Evolutionary conservation across 2,329 filamentous ascomycete species (phyloP).

Genomic region (Scedosporium boydii): DNA sequence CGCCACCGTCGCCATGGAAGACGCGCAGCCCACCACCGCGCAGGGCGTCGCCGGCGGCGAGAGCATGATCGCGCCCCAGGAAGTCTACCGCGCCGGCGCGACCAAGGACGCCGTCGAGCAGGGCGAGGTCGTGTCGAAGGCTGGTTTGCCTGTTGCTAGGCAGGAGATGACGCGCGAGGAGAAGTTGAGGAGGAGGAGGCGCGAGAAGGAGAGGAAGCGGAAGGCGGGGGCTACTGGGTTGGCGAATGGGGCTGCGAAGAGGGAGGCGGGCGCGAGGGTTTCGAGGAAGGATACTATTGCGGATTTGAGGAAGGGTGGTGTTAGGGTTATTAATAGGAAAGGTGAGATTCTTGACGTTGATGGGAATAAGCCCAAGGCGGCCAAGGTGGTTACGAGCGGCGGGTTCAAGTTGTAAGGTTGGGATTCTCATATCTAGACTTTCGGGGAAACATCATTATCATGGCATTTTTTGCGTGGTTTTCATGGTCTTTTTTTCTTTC

Average conservation of each 20-base stretch:
- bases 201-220: slow-evolving; percentile 77
- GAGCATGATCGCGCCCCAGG: slow-evolving; percentile 83
- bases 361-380: slow-evolving; percentile 60
- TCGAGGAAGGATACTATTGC: slow-evolving; percentile 46
- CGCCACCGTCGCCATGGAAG: slow-evolving; percentile 89
- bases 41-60: slow-evolving; percentile 59
- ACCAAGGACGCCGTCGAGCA: slow-evolving; percentile 46
- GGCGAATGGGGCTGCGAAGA: slow-evolving; percentile 15
- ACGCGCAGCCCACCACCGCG: slow-evolving; percentile 78
- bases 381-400: slow-evolving; percentile 41
- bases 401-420: slow-evolving; percentile 50
- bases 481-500: no score
- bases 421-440: neutral
- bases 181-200: slow-evolving; percentile 63
- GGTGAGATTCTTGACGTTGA: slow-evolving; percentile 78
- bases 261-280: slow-evolving; percentile 9
- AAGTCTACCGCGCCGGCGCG: slow-evolving; percentile 78
- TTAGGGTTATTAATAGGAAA: slow-evolving; percentile 86
- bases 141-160: slow-evolving; percentile 65
- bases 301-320: slow-evolving; percentile 72
- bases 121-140: slow-evolving; percentile 68
- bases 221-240: slow-evolving; percentile 45
- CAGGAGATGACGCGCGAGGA: slow-evolving; percentile 87
- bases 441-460: no score
- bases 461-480: no score